phyloP scores from a whole-genome alignment of 305 asterid genomes.

The Striga hermonthica region DNA sequence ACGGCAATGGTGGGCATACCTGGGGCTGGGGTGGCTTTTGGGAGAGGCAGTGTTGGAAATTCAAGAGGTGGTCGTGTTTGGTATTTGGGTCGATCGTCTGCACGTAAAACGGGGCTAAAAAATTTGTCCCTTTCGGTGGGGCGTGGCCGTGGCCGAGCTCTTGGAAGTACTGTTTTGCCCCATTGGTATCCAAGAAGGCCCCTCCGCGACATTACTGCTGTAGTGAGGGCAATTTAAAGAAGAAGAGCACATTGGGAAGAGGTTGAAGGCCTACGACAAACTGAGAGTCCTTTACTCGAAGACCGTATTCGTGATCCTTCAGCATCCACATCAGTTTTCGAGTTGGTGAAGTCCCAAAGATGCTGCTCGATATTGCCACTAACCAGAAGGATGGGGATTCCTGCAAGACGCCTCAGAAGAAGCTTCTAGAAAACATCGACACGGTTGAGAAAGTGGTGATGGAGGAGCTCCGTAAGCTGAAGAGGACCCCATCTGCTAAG shows the following conservation, averaged over 20 bases:
- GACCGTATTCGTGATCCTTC: slow-evolving; percentile 46
- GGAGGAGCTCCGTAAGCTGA: slow-evolving; percentile 61
- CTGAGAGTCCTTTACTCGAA: slow-evolving; percentile 50
- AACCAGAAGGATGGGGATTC: slow-evolving; percentile 39
- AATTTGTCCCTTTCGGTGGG: slow-evolving; percentile 33
- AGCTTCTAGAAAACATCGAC: slow-evolving; percentile 69
- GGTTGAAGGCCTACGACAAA: slow-evolving; percentile 44
- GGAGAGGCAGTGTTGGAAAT: slow-evolving; percentile 37
- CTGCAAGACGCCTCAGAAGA: slow-evolving; percentile 65
- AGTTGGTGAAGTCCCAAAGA: slow-evolving; percentile 65
- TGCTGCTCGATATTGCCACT: slow-evolving; percentile 56
- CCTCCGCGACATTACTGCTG: slow-evolving; percentile 52
- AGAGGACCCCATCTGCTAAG: slow-evolving; percentile 68
- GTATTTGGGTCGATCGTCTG: slow-evolving; percentile 36
- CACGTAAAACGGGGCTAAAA: slow-evolving; percentile 34
- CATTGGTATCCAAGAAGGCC: slow-evolving; percentile 73
- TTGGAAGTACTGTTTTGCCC: slow-evolving; percentile 46
- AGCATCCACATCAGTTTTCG: slow-evolving; percentile 40
- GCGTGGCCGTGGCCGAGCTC: slow-evolving; percentile 39
- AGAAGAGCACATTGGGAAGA: slow-evolving; percentile 52
- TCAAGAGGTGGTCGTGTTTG: slow-evolving; percentile 36
- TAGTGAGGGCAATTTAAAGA: slow-evolving; percentile 63
- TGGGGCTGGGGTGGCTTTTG: slow-evolving; percentile 29
- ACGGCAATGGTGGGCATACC: slow-evolving; percentile 32
- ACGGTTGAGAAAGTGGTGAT: slow-evolving; percentile 62